Evolutionary conservation across 1,284 basidiomycete genomes (phyloP), one percentile per base, ranked within the genome.

Genomic region (Boletellus deceptivus): DNA sequence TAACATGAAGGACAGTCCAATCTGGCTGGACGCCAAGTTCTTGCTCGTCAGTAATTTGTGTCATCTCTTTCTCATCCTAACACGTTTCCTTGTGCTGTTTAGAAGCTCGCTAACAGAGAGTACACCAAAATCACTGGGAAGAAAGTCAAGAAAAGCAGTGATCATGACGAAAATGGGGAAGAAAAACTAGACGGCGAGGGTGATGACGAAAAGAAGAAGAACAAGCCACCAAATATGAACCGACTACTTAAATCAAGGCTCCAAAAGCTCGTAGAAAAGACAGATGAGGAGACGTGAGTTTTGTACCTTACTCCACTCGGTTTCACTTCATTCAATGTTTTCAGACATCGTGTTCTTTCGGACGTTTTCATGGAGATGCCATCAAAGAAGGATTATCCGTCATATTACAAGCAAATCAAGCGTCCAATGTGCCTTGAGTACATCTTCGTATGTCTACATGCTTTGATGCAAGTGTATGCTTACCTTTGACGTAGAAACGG

Each of bases 351-450:
- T 29, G 70, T 82, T 7, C 72, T 93, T 29, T 83, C 87, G 14
- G 75, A 75, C 6, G 84, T 86, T 57, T 98, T 98, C 71, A 85
- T 92, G 80, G 82, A 86, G 42, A 74, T 96, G 37, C 93, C 93
- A 2, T 84, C 82, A 43, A 84, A 79, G 62, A 87, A 86, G 57
- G 73, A 80, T 14, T 93, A 93, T 78, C 80, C 92, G 0, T 78
- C 84, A 43, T 98, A 98, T 65, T 97, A 96, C 72, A 82, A 84
- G 60, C 72, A 83, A 43, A 96, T 96, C 67, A 86, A 86, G 68
- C 78, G 79, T 42, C 93, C 93, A 0, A 85, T 92, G 63, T 88
- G 89, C 50, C 75, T 97, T 18, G 83, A 89, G 52, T 83, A 85
- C 58, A 89, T 91, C 44, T 84, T 85, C 56, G 91, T 92, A 58